Conservation (phyloP, 176 grass and related monocot genomes). For the Oryza coarctata region DNA sequence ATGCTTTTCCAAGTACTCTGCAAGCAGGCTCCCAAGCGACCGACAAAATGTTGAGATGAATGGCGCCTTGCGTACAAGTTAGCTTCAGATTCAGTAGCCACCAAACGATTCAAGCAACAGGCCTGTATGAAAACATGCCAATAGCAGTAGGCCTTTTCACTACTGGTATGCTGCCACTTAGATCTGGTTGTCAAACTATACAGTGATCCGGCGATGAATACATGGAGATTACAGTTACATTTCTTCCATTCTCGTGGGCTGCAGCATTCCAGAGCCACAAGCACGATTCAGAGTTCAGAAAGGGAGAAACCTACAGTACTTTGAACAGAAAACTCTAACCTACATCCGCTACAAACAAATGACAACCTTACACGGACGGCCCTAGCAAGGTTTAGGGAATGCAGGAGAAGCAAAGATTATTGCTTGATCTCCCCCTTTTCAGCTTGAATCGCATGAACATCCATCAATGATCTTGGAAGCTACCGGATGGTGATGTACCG, state of each 20-base stretch:
- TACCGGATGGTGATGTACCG: conserved; percentile 91
- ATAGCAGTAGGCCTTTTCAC: neutral
- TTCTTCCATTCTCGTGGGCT: conserved; percentile 13
- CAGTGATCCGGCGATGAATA: conserved; percentile 27
- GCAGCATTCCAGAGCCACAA: neutral
- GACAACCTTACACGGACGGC: conserved; percentile 8
- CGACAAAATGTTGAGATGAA: neutral
- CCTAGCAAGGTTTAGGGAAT: neutral
- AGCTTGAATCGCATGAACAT: neutral
- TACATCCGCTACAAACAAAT: conserved; percentile 32
- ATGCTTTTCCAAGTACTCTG: too few species aligned
- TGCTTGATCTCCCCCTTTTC: conserved; percentile 7
- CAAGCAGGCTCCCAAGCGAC: neutral
- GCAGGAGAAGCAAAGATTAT: conserved; percentile 26
- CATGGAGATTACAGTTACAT: conserved; percentile 24
- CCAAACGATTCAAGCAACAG: neutral
- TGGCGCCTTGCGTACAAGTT: neutral
- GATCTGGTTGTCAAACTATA: conserved; percentile 45
- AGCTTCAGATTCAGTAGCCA: neutral
- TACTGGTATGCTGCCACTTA: neutral
- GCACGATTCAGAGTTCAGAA: conserved; percentile 9
- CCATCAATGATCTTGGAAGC: neutral
- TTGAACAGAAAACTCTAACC: conserved; percentile 34
- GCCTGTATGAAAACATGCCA: too few species aligned
- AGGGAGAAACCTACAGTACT: conserved; percentile 3